Base-by-base conservation (phyloP, 192 early-diverging fungal genomes). In the Haplosporangium gracile region DNA sequence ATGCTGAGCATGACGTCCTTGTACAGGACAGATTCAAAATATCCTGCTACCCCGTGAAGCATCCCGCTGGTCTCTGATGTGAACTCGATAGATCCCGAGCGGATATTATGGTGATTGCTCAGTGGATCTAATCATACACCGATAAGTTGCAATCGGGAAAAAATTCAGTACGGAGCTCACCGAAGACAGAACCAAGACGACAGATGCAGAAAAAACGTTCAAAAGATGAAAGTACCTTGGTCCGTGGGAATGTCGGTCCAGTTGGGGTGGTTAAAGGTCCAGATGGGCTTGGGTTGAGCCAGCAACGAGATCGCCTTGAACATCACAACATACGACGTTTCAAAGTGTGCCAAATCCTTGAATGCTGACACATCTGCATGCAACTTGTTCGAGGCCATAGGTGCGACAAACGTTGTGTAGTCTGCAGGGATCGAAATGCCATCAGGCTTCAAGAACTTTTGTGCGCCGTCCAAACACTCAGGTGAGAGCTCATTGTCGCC, bases 401-500 rank as follows among this genome's bases (percentile, higher is more conserved):
- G 99, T 13, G 97, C 92, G 24, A 96, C 88, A 88, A 93, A 98
- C 16, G 97, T 88, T 0, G 96, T 94, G 89, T 99, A 99, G 29
- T 88, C 88, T 43, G 92, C 89, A 8, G 99, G 99, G 70, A 99
- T 99, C 39, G 96, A 98, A 40, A 99, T 95, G 38, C 98, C 98
- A 68, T 89, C 91, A 8, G 87, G 78, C 89, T 95, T 94, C 68
- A 94, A 88, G 57, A 99, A 92, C 43, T 92, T 90, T 79, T 96
- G 94, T 3, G 98, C 98, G 16, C 95, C 97, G 88, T 97, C 96
- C 26, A 99, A 90, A 80, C 97, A 99, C 88, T 99, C 99, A 13
- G 99, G 99, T n/a, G 99, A 97, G 24, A 99, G 93, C 85, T 99
- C 98, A 88, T 99, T 99, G 89, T 99, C 98, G 71, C 98, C 99